Conservation (phyloP, 768 basidiomycete species). For the Phaffia australis region DNA sequence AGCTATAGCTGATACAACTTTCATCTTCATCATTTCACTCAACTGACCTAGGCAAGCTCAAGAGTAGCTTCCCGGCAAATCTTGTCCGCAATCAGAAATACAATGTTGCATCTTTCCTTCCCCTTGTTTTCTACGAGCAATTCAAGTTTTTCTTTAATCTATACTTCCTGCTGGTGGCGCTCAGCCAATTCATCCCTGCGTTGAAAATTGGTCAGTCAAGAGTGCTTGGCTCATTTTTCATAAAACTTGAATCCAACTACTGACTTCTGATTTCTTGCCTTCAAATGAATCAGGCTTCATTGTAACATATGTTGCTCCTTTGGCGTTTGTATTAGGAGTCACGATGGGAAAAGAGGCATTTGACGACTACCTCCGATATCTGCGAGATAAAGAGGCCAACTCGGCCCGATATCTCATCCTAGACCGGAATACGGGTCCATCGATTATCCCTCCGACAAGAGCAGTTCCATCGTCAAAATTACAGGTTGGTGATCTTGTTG, state of each 20-base stretch:
- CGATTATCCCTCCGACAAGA: conserved; percentile 43
- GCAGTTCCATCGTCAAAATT: conserved; percentile 78
- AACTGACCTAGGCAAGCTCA: conserved; percentile 15
- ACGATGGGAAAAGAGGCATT: conserved; percentile 99
- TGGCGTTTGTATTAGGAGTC: conserved; percentile 85
- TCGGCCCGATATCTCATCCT: conserved; percentile 80
- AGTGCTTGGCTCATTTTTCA: background rate
- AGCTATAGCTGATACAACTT: background rate
- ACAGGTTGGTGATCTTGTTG: conserved; percentile 79
- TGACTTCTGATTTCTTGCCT: background rate
- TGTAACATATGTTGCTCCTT: conserved; percentile 85
- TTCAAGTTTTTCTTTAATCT: conserved; percentile 99
- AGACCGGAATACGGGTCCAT: conserved; percentile 29
- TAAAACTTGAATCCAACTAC: background rate
- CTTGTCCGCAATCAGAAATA: conserved; percentile 97
- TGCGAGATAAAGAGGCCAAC: conserved; percentile 88
- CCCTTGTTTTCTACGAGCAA: conserved; percentile 94
- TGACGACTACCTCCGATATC: conserved; percentile 90
- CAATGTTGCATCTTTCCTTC: conserved; percentile 90
- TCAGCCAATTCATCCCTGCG: conserved; percentile 90
- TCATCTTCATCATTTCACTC: background rate
- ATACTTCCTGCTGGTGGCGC: conserved; percentile 91
- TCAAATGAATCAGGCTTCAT: conserved; percentile 66
- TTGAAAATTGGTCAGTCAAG: conserved; percentile 78
- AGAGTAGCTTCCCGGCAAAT: conserved; percentile 55